Evolutionary conservation across 2,329 filamentous ascomycete genomes (phyloP).

Genomic region (Knoxdaviesia proteae): DNA sequence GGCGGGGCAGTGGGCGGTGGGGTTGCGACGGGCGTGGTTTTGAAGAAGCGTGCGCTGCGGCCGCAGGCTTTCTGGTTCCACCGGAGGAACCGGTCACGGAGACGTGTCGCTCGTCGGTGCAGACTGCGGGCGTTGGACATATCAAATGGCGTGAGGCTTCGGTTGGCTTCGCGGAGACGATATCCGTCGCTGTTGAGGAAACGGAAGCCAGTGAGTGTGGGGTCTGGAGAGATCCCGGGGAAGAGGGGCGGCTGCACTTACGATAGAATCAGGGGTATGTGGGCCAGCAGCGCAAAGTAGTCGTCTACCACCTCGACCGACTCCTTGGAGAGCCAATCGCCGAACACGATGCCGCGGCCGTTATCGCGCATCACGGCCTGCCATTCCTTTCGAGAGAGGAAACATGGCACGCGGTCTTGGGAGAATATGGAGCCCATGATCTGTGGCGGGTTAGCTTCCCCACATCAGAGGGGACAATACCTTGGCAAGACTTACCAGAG

Average conservation of each 20-base stretch:
- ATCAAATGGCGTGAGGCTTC: conserved; percentile 11
- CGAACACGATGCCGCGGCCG: too few species aligned
- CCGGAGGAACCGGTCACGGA: conserved; percentile 11
- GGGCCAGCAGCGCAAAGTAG: too few species aligned
- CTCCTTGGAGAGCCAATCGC: too few species aligned
- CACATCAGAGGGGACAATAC: neutral
- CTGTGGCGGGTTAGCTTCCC: conserved; percentile 7
- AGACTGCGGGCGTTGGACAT: too few species aligned
- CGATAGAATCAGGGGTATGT: too few species aligned
- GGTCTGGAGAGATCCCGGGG: too few species aligned
- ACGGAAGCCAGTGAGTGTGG: neutral
- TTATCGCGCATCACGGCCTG: neutral
- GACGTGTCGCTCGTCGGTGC: conserved; percentile 1
- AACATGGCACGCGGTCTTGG: conserved; percentile 3
- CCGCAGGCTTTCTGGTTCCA: conserved; percentile 13
- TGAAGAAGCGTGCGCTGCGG: neutral
- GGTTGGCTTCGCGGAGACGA: conserved; percentile 11
- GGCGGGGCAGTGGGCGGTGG: conserved; percentile 11
- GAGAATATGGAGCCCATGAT: conserved; percentile 18
- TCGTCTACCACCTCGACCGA: too few species aligned
- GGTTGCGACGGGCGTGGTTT: conserved; percentile 6
- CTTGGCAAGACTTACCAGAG: conserved; percentile 12
- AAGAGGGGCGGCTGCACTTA: too few species aligned
- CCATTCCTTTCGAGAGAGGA: neutral
- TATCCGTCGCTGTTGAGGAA: conserved; percentile 7